Evolutionary conservation across 805 yeast species (phyloP), one percentile per base, ranked within the genome.

Genomic region (Yamadazyma endophytica): DNA sequence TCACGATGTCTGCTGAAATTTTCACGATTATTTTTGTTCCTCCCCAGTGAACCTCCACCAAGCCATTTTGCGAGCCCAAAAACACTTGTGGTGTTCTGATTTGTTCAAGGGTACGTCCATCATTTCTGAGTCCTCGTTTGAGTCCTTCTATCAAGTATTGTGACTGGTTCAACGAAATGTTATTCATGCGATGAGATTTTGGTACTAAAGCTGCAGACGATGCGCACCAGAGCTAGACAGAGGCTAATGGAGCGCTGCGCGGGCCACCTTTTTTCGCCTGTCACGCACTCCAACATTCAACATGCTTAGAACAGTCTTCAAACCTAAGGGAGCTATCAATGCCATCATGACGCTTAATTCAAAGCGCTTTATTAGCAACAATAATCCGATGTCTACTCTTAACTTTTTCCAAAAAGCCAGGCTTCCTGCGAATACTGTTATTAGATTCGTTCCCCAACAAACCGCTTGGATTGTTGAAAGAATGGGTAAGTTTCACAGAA

Each of bases 401-500:
- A 75, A 68, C 25, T 80, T 68, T 50, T 80, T 80, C 55, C 85
- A 79, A 51, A 69, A 67, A 30, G 75, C 73, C 29, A 63, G 71
- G 34, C 58, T 82, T 32, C 94, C 94, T n/a, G 62, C 86, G 12
- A 83, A 83, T 56, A 83, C 92, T 2, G 56, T 82, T 4, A 56
- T 83, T 23, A 66, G 84, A 45, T 85, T 85, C 53, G 95, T 85
- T 11, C 95, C 95, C 2, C 95, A 86, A 54, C 94, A 85, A 56
- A 80, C 85, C 13, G 95, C 95, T 3, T 85, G 92, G 88, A 76
- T 85, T 13, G 95, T 85, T 13, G 95, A 85, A 56, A 67, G 95
- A 40, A 85, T 85, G 95, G 95, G 95, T 19, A 82, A 81, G 52
- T 85, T 83, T 64, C 71, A 78, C 52, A 58, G 70, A 11, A 58